These are phyloP conservation scores for Komagataella pseudopastoris DNA, from an alignment of 805 yeast species.

Conservation along the genomic window DNA sequence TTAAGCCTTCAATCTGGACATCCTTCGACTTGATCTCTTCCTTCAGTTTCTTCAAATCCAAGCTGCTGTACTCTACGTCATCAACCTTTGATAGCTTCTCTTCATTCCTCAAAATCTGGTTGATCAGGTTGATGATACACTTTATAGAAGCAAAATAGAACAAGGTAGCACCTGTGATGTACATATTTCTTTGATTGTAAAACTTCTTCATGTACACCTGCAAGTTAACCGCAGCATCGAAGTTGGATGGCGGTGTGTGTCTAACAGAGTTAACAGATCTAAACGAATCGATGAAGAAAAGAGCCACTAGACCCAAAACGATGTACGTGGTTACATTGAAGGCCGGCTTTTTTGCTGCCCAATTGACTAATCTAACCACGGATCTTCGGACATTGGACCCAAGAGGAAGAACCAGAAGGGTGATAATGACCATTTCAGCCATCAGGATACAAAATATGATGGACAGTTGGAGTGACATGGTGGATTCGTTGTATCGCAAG, in stretches of 20 bases:
- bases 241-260: conserved; percentile 3
- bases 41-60: conserved; percentile 19
- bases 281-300: conserved; percentile 35
- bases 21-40: conserved; percentile 21
- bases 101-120: conserved; percentile 26
- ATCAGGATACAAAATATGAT: conserved; percentile 26
- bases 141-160: conserved; percentile 30
- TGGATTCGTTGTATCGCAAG: not conserved
- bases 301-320: conserved; percentile 20
- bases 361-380: conserved; percentile 20
- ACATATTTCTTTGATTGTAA: conserved; percentile 43
- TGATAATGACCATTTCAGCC: conserved; percentile 28
- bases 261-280: conserved; percentile 8
- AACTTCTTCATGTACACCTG: conserved; percentile 21
- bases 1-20: conserved; percentile 22
- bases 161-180: conserved; percentile 39
- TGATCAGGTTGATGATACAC: conserved; percentile 28
- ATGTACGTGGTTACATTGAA: conserved; percentile 28
- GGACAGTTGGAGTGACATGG: not conserved
- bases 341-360: conserved; percentile 19
- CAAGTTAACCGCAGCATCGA: conserved; percentile 4
- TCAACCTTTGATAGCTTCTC: conserved; percentile 11
- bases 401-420: conserved; percentile 32
- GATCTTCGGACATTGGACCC: conserved; percentile 27
- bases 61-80: conserved; percentile 10